Evolutionary conservation across 495 filamentous ascomycete species (phyloP), one percentile per base, ranked within the genome.

Genomic region (Penicillium cinerascens): DNA sequence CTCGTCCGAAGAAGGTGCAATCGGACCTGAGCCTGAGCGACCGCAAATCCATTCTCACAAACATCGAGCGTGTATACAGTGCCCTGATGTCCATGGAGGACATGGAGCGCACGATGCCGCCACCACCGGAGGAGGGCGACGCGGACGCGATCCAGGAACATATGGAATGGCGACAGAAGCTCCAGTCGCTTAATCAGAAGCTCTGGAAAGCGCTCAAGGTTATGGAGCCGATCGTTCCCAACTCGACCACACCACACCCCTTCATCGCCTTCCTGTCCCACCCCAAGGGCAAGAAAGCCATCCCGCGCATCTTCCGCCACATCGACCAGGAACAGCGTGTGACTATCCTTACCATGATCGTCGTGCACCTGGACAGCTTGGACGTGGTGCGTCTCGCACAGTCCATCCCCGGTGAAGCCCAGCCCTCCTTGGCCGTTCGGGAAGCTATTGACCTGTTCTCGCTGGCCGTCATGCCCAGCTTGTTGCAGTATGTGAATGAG

Each of bases 181-280:
- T 87, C 26, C 81, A 88, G 51, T 61, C 73, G 2, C 77, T 96
- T n/a, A 95, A 92, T 61, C 73, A 84, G 50, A 80, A 85, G 56
- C 76, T 98, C 4, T 97, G 93, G 93, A 70, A 74, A 20, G 80
- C 86, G 42, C 78, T 96, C 33, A 93, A 92, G 67, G 87, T 97
- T 27, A 88, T 93, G 72, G 91, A 95, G 51, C 91, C 91, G 2
- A 92, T 96, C 54, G 83, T 87, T 37, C 80, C 77, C n/a, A 77
- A 80, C 69, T 83, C 81, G 11, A 80, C 83, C 11, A 78, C 78
- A 5, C 82, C 89, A 1, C 95, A 99, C 65, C 93, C 93, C 1
- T 99, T 99, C 77, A 96, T 99, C 59, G 88, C 90, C 26, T 91
- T 99, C 64, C 80, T 99, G 13, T 92, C 91, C 6, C 96, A 91